Conservation (phyloP, 75 land plant genomes). For the Isoetes taiwanensis region DNA sequence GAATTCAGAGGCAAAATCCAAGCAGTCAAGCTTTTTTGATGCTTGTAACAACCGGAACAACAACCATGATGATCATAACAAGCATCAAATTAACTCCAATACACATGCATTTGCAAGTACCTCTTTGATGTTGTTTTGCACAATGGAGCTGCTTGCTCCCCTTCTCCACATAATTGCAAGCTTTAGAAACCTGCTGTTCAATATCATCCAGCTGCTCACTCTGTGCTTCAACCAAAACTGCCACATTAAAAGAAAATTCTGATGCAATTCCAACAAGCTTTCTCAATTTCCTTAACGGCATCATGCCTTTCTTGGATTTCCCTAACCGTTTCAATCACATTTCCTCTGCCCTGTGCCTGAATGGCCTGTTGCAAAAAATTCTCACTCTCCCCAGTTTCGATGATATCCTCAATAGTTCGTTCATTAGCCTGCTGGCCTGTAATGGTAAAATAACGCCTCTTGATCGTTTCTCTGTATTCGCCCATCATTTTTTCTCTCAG, state of each 20-base stretch:
- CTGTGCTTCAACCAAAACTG: slow-evolving; percentile 46
- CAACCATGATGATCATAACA: not conserved
- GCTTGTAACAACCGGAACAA: too few relatives aligned
- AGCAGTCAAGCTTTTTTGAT: too few relatives aligned
- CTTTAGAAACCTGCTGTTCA: slow-evolving; percentile 34
- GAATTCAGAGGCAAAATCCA: too few relatives aligned
- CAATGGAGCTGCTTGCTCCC: slow-evolving; percentile 26
- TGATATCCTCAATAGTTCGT: slow-evolving; percentile 30
- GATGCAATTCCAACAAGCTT: slow-evolving; percentile 40
- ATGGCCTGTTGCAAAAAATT: slow-evolving; percentile 51
- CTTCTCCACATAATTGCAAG: slow-evolving; percentile 20
- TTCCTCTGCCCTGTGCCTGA: slow-evolving; percentile 47
- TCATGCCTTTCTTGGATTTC: slow-evolving; percentile 37
- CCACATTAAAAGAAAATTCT: slow-evolving; percentile 43
- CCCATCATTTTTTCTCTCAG: slow-evolving; percentile 12
- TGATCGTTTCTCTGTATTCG: slow-evolving; percentile 15
- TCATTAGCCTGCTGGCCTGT: slow-evolving; percentile 43
- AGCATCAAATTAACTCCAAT: slow-evolving; percentile 23
- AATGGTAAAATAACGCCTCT: slow-evolving; percentile 21
- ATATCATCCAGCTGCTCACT: slow-evolving; percentile 54
- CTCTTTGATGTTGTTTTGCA: slow-evolving; percentile 27
- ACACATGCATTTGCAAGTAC: slow-evolving; percentile 37
- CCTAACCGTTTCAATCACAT: slow-evolving; percentile 46
- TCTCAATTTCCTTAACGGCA: slow-evolving; percentile 29
- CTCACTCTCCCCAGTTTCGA: slow-evolving; percentile 35